phyloP scores from a whole-genome alignment of 495 filamentous ascomycete species.

The Daldinia concentrica region DNA sequence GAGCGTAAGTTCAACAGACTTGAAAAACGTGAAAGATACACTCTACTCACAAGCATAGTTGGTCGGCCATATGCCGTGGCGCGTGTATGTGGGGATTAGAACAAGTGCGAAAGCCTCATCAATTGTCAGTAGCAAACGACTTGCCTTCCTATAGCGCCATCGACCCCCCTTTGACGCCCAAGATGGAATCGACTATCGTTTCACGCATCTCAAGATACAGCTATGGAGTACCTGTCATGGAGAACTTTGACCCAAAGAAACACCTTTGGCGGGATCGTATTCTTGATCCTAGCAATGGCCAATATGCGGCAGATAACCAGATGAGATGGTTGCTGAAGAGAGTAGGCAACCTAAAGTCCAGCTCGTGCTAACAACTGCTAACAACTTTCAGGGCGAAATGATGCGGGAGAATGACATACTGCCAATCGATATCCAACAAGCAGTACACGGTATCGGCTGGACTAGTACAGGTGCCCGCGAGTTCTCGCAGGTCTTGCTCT shows the following conservation, averaged over 20 bases:
- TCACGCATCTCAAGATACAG: slow-evolving; percentile 8
- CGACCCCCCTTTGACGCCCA: background rate
- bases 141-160: background rate
- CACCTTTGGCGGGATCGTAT: slow-evolving; percentile 1
- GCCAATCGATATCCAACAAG: background rate
- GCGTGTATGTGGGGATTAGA: slow-evolving; percentile 6
- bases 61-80: background rate
- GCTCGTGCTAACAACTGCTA: background rate
- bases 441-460: slow-evolving; percentile 2
- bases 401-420: slow-evolving; percentile 5
- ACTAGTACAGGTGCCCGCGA: background rate
- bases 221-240: background rate
- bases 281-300: background rate
- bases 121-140: background rate
- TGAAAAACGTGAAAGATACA: background rate
- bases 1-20: background rate
- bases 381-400: background rate
- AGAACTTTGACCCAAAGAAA: background rate
- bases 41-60: background rate
- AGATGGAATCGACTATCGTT: background rate
- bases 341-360: background rate
- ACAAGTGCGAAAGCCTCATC: slow-evolving; percentile 1
- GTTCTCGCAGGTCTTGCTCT: slow-evolving; percentile 2
- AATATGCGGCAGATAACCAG: slow-evolving; percentile 5
- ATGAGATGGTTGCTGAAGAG: slow-evolving; percentile 4